phyloP scores from a whole-genome alignment of 495 filamentous ascomycete species.

The Penicillium coprophilum region DNA sequence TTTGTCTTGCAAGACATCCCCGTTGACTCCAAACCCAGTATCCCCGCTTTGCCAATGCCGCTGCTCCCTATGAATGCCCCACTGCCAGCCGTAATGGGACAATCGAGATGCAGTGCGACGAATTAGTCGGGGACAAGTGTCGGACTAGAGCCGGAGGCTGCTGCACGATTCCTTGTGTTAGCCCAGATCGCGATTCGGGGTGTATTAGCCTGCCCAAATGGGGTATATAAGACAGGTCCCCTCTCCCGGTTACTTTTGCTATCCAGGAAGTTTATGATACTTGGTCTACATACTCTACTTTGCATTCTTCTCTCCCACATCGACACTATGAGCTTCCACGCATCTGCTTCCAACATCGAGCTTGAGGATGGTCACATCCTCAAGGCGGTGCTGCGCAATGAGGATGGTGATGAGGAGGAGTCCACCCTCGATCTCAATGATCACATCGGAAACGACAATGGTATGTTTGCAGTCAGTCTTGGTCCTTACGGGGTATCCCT shows the following conservation, averaged over 20 bases:
- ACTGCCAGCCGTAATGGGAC: conserved; percentile 15
- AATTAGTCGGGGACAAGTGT: conserved; percentile 25
- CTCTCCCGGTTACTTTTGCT: neutral
- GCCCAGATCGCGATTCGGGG: neutral
- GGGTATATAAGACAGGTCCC: conserved; percentile 4
- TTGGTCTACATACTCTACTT: conserved; percentile 1
- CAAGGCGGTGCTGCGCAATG: conserved; percentile 30
- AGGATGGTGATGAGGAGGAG: conserved; percentile 31
- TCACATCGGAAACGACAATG: conserved; percentile 46
- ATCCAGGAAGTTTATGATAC: conserved; percentile 2
- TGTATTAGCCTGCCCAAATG: neutral
- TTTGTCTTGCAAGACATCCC: conserved; percentile 6
- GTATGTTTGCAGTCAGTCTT: conserved; percentile 21
- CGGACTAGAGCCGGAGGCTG: conserved; percentile 16
- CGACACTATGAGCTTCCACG: conserved; percentile 49
- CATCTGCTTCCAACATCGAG: conserved; percentile 34
- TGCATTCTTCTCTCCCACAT: conserved; percentile 9
- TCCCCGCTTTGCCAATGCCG: conserved; percentile 14
- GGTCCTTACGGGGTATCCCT: too few species aligned
- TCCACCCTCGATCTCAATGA: conserved; percentile 43
- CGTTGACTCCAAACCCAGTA: neutral
- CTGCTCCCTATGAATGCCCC: conserved; percentile 1
- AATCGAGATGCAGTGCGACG: conserved; percentile 10
- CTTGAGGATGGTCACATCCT: conserved; percentile 47
- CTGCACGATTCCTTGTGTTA: conserved; percentile 6